A percentile compares a stretch with the other conserved stretches of the same genome.
phyloP scores from a whole-genome alignment of 106 monocot genomes.

The Dendrobium catenatum region DNA sequence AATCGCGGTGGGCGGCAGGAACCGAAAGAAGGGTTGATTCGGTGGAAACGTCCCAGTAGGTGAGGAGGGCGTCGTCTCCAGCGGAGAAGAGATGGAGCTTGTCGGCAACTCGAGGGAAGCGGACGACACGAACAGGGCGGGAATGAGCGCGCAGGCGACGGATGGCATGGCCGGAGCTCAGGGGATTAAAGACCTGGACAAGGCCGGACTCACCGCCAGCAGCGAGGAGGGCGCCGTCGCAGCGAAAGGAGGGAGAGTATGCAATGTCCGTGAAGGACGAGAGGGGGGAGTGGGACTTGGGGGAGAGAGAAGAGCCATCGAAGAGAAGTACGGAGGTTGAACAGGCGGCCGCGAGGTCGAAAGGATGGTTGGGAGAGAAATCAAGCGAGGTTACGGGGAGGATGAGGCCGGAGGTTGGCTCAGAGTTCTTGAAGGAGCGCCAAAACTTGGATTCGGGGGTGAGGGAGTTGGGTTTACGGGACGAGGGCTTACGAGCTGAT shows the following conservation, averaged over 20 bases:
- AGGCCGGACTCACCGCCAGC: conserved; percentile 50
- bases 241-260: conserved; percentile 92
- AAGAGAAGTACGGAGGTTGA: conserved; percentile 53
- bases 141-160: conserved; percentile 63
- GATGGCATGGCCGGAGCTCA: conserved; percentile 35
- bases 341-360: conserved; percentile 52
- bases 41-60: conserved; percentile 77
- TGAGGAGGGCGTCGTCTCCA: conserved; percentile 76
- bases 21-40: conserved; percentile 41
- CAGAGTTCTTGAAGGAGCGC: conserved; percentile 63
- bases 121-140: conserved; percentile 63
- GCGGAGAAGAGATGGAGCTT: conserved; percentile 84
- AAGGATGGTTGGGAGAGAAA: conserved; percentile 59
- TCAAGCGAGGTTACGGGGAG: conserved; percentile 62
- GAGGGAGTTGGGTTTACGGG: conserved; percentile 13
- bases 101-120: conserved; percentile 54
- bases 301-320: conserved; percentile 29
- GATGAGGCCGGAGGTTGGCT: conserved; percentile 35
- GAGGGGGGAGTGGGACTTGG: conserved; percentile 46
- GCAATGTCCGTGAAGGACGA: conserved; percentile 61
- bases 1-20: conserved; percentile 70
- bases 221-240: conserved; percentile 78
- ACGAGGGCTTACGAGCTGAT: conserved; percentile 16
- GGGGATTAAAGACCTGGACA: conserved; percentile 61
- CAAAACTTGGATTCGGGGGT: conserved; percentile 73